These are phyloP conservation scores for Maudiozyma turicensis DNA, from an alignment of 805 yeast species.

Conservation along the genomic window DNA sequence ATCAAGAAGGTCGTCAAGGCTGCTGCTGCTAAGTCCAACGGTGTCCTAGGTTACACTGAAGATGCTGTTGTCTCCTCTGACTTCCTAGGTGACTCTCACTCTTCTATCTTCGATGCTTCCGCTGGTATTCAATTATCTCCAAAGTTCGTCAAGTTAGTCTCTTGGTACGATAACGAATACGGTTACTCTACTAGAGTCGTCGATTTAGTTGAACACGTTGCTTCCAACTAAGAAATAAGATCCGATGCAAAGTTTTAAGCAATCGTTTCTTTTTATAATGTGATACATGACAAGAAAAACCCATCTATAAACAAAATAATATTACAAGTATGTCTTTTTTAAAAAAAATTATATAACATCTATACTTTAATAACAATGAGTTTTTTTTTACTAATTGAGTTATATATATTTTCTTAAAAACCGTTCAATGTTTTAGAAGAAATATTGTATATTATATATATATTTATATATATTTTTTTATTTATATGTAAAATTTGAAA, in stretches of 20 bases:
- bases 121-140: conserved; percentile 66
- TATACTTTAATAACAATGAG: no score
- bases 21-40: conserved; percentile 49
- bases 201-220: conserved; percentile 57
- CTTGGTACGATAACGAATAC: conserved; percentile 70
- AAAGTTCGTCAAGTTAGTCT: conserved; percentile 57
- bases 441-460: no score
- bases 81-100: conserved; percentile 52
- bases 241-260: not conserved
- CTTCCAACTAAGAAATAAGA: conserved; percentile 24
- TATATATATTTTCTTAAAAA: no score
- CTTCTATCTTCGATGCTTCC: conserved; percentile 58
- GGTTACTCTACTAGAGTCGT: conserved; percentile 71
- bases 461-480: no score
- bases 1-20: conserved; percentile 49
- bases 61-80: conserved; percentile 64
- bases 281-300: not conserved
- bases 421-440: no score
- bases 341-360: no score
- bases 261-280: not conserved
- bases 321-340: no score
- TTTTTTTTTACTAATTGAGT: no score
- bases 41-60: conserved; percentile 60
- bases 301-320: not conserved
- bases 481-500: no score